Base-by-base conservation (phyloP, 768 basidiomycete genomes). In the Strobilomyces echinocephalus region DNA sequence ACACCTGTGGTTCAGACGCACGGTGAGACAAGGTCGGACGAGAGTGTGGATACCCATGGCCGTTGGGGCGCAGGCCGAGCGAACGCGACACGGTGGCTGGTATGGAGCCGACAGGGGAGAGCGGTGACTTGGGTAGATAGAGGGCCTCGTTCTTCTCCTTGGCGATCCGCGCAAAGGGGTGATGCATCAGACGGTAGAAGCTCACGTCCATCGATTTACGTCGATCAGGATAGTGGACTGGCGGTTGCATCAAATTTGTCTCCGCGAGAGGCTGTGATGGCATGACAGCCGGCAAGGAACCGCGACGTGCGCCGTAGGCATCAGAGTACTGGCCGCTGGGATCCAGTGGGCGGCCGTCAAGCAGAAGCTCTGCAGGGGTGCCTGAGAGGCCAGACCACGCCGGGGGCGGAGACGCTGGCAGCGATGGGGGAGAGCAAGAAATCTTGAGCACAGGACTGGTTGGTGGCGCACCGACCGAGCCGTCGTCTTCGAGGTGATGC, bases 161-260 rank as follows among this genome's bases (percentile, higher is more conserved):
- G 50, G 63, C 71, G 11, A 72, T 42, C 5, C 60, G 58, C 1
- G 69, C 69, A 14, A 68, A 72, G 0, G 70, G 69, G 34, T 71
- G 70, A 20, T 84, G 81, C 67, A 80, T 79, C 4, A 81, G 77
- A 39, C 79, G 71, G 41, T 79, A 80, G 24, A 79, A 68, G 48
- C 60, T 81, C 66, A 58, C 72, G 65, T 63, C 80, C 62, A 69
- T 64, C 68, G 56, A 76, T 65, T 54, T 70, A 56, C 45, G 73
- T 67, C 56, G 74, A 68, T 63, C 73, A 61, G 54, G 74, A 66
- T 62, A 51, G 62, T 69, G 31, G 59, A 63, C 24, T 53, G 66
- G 57, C 62, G 72, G 54, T 44, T 59, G 77, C 70, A 24, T 70
- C 70, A 63, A 73, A 73, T 61, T 59, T 50, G 61, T 53, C 3